Evolutionary conservation across 2,329 filamentous ascomycete species (phyloP).

Genomic region (Chaetomiaceae sp.): DNA sequence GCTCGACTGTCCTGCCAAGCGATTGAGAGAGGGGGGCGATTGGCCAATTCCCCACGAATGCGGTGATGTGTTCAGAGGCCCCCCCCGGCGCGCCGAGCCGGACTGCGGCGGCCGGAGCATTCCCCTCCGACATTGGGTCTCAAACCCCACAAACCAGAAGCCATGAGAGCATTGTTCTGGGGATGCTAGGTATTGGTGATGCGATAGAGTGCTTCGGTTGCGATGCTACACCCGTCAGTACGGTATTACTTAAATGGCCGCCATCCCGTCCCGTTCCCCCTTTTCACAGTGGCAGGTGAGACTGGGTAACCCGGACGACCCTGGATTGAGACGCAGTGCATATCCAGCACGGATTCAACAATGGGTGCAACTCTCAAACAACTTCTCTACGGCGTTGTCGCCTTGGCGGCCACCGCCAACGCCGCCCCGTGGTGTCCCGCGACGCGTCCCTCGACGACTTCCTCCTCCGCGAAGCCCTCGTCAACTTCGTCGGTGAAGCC

Average conservation of each 20-base stretch:
- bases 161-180: neutral
- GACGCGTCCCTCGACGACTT: neutral
- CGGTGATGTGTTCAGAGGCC: neutral
- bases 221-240: neutral
- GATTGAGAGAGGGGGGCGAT: neutral
- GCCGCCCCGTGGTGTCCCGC: constrained; percentile 1
- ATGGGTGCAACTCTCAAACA: constrained; percentile 8
- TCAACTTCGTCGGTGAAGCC: too few species aligned
- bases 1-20: neutral
- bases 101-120: constrained; percentile 3
- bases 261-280: neutral
- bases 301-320: neutral
- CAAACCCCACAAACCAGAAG: neutral
- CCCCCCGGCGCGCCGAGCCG: constrained; percentile 1
- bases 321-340: too few species aligned
- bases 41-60: constrained; percentile 9
- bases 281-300: neutral
- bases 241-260: neutral
- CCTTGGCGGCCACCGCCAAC: neutral
- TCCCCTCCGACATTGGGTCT: constrained; percentile 9
- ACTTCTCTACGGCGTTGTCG: constrained; percentile 7
- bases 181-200: neutral
- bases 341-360: too few species aligned
- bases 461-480: too few species aligned
- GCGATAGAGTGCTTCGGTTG: neutral